Percentiles rank a stretch among this genome's conserved stretches.
These are phyloP conservation scores for Leccinellum luteum DNA, from an alignment of 768 basidiomycete genomes.

Conservation along the genomic window DNA sequence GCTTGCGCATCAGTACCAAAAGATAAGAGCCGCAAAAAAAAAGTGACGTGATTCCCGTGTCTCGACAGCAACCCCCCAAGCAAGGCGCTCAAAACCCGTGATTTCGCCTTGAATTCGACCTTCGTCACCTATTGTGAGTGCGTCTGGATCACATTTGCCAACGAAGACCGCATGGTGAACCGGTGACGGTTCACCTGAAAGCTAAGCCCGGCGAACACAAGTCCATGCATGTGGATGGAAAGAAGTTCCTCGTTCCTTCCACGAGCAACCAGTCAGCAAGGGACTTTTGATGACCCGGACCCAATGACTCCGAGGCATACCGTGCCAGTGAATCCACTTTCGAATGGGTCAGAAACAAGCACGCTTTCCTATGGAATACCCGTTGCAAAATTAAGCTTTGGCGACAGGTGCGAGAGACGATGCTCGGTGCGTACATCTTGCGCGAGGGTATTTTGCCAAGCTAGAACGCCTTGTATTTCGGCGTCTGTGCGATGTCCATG, in stretches of 20 bases:
- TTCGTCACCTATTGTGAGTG: constrained; percentile 41
- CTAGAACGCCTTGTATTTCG: not conserved
- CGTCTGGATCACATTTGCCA: constrained; percentile 40
- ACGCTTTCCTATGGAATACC: not conserved
- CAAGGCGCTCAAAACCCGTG: constrained; percentile 45
- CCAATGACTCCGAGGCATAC: not conserved
- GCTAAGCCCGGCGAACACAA: constrained; percentile 46
- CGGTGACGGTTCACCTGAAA: constrained; percentile 51
- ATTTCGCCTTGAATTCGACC: constrained; percentile 47
- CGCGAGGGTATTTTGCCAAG: not conserved
- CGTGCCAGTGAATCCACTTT: not conserved
- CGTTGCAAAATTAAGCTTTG: no score
- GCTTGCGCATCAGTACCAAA: not conserved
- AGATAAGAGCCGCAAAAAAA: not conserved
- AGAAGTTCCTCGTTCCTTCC: constrained; percentile 27
- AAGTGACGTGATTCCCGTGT: constrained; percentile 42
- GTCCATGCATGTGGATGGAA: constrained; percentile 43
- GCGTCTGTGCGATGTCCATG: not conserved
- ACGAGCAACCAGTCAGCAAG: not conserved
- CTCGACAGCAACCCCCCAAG: constrained; percentile 43
- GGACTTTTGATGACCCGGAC: not conserved
- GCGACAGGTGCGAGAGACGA: no score
- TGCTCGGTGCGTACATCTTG: not conserved
- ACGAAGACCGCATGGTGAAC: constrained; percentile 35
- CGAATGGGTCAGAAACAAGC: not conserved